These are phyloP conservation scores for Neonectria neomacrospora DNA, from an alignment of 2,329 filamentous ascomycete species.

Conservation along the genomic window DNA sequence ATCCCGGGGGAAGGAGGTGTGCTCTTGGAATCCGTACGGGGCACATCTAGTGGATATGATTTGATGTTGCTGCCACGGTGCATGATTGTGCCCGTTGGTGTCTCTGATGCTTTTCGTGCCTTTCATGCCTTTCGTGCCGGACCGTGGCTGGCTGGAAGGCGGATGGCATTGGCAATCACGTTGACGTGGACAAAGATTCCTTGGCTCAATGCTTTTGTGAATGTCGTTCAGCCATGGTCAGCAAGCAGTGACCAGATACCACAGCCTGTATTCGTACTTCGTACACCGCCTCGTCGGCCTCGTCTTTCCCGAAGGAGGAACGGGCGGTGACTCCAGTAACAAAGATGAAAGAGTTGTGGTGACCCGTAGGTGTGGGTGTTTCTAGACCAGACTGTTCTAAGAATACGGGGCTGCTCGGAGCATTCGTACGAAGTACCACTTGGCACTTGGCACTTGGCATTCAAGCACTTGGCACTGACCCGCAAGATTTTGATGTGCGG, in stretches of 20 bases:
- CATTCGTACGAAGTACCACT: constrained; percentile 1
- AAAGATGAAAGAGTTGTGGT: constrained; percentile 3
- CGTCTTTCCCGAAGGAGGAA: constrained; percentile 5
- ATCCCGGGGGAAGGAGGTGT: not conserved
- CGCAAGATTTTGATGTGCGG: constrained; percentile 19
- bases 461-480: not conserved
- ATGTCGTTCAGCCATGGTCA: constrained; percentile 11
- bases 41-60: constrained; percentile 5
- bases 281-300: constrained; percentile 22
- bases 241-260: not conserved
- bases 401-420: not conserved
- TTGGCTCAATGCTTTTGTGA: constrained; percentile 15
- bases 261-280: not conserved
- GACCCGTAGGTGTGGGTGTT: constrained; percentile 11
- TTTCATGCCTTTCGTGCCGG: not conserved
- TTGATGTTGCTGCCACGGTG: constrained; percentile 5
- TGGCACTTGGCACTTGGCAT: not conserved
- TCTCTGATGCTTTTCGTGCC: constrained; percentile 15
- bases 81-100: constrained; percentile 1
- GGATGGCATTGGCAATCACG: not conserved
- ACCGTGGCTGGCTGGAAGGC: constrained; percentile 4
- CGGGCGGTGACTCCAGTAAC: constrained; percentile 3
- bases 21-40: not conserved
- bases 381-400: not conserved
- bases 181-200: constrained; percentile 17